Evolutionary conservation across 2,329 filamentous ascomycete species (phyloP).

Genomic region (Epichloe coenophiala): DNA sequence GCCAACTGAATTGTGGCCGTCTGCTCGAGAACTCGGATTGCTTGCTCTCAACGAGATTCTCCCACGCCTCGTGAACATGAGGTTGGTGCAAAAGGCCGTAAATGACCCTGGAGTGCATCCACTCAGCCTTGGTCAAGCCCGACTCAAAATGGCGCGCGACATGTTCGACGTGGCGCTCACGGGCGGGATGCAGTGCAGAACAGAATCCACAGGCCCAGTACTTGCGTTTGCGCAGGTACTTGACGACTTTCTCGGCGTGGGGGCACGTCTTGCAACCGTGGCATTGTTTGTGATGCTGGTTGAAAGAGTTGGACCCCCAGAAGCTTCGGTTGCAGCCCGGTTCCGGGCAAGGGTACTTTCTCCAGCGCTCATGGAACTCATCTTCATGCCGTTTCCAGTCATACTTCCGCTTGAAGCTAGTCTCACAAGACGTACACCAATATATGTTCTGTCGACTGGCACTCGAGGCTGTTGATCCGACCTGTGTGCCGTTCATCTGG

Average conservation of each 20-base stretch:
- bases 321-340: constrained; percentile 51
- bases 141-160: constrained; percentile 54
- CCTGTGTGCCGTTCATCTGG: constrained; percentile 19
- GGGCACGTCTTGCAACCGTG: constrained; percentile 53
- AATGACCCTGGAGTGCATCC: constrained; percentile 56
- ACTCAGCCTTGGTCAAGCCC: constrained; percentile 48
- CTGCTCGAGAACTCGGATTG: constrained; percentile 40
- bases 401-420: constrained; percentile 53
- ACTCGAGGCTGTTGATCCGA: constrained; percentile 15
- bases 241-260: constrained; percentile 50
- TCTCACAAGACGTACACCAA: constrained; percentile 47
- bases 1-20: constrained; percentile 51
- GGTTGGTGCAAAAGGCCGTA: constrained; percentile 55
- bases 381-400: constrained; percentile 60
- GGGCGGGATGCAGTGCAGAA: constrained; percentile 46
- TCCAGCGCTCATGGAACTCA: constrained; percentile 55
- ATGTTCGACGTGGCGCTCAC: constrained; percentile 55
- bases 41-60: constrained; percentile 36
- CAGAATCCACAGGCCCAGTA: constrained; percentile 60
- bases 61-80: constrained; percentile 48
- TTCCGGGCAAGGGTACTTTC: constrained; percentile 54
- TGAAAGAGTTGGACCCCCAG: constrained; percentile 56
- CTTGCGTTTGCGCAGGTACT: constrained; percentile 48
- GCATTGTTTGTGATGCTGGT: constrained; percentile 53
- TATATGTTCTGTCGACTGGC: constrained; percentile 33